These are phyloP conservation scores for Chytriomyces sp. DNA, from an alignment of 192 early-diverging fungal species.

Conservation along the genomic window DNA sequence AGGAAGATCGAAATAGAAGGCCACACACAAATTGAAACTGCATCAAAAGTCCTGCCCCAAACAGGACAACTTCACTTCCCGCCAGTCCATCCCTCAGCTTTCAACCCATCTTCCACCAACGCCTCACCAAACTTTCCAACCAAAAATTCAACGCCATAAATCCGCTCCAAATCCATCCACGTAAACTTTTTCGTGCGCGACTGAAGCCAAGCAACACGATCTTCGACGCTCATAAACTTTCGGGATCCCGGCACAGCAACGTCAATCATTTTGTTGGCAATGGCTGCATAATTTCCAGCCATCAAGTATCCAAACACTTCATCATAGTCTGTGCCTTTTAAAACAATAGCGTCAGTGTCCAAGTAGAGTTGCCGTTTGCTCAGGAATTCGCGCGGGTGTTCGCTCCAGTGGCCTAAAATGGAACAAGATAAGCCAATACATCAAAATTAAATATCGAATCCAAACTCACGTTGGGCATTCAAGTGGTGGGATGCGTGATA, in stretches of 20 bases:
- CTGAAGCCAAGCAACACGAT: slow-evolving; percentile 14
- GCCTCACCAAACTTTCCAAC: slow-evolving; percentile 10
- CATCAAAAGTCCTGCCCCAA: too few species aligned
- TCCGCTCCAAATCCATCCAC: slow-evolving; percentile 19
- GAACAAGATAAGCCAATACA: background rate
- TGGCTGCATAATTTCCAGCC: slow-evolving; percentile 34
- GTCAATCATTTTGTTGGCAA: slow-evolving; percentile 41
- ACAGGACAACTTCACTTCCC: background rate
- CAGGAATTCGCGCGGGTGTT: slow-evolving; percentile 50
- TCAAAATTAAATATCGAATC: background rate
- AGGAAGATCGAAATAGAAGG: background rate
- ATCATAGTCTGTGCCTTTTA: slow-evolving; percentile 40
- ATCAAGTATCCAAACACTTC: slow-evolving; percentile 45
- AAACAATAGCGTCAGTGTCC: slow-evolving; percentile 34
- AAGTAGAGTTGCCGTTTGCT: slow-evolving; percentile 20
- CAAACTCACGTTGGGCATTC: slow-evolving; percentile 38
- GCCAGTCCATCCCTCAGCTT: background rate
- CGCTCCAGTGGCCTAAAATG: slow-evolving; percentile 45
- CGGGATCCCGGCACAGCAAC: background rate
- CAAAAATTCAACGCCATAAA: slow-evolving; percentile 18
- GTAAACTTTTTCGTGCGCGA: slow-evolving; percentile 17
- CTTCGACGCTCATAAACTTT: background rate
- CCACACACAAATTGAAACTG: background rate
- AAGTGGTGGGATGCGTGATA: slow-evolving; percentile 56
- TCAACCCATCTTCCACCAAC: slow-evolving; percentile 3